These are phyloP conservation scores for Ophiostoma australiae DNA, from an alignment of 2,329 filamentous ascomycete genomes.

Conservation along the genomic window DNA sequence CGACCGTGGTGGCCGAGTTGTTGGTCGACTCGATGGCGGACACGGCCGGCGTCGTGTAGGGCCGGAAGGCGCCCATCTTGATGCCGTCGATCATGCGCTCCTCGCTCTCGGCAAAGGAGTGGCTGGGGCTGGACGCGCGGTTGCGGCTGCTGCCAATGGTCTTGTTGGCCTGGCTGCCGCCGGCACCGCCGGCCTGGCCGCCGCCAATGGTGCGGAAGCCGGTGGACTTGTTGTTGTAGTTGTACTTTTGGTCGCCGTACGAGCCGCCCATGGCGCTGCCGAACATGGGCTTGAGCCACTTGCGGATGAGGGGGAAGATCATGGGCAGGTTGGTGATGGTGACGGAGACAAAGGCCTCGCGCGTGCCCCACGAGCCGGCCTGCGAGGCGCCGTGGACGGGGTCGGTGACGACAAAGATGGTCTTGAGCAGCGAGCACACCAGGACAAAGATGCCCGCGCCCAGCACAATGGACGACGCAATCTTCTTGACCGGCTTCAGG, in stretches of 20 bases:
- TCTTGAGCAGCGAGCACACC: conserved; percentile 35
- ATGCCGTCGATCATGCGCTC: conserved; percentile 43
- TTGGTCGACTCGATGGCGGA: conserved; percentile 4
- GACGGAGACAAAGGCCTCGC: conserved; percentile 40
- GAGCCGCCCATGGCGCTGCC: conserved; percentile 34
- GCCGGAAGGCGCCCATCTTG: conserved; percentile 38
- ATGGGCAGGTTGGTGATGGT: conserved; percentile 39
- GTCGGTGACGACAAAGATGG: conserved; percentile 35
- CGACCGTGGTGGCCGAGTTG: not conserved
- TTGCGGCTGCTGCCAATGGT: conserved; percentile 34
- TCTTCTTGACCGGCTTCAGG: conserved; percentile 35
- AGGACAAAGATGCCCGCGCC: conserved; percentile 37
- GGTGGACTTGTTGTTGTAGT: conserved; percentile 32
- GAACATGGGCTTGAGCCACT: conserved; percentile 37
- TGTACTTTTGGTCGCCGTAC: conserved; percentile 38
- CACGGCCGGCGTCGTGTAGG: not conserved
- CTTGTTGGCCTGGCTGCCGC: conserved; percentile 25
- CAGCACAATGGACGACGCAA: conserved; percentile 35
- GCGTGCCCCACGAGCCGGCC: conserved; percentile 36
- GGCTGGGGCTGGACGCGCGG: conserved; percentile 36
- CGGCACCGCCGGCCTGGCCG: conserved; percentile 34
- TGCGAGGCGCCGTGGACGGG: conserved; percentile 34
- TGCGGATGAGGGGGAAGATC: conserved; percentile 40
- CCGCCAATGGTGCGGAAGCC: conserved; percentile 41
- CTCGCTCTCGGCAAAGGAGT: conserved; percentile 35